Conservation (phyloP, 2,329 filamentous ascomycete genomes). For the Daldinia sp. region DNA sequence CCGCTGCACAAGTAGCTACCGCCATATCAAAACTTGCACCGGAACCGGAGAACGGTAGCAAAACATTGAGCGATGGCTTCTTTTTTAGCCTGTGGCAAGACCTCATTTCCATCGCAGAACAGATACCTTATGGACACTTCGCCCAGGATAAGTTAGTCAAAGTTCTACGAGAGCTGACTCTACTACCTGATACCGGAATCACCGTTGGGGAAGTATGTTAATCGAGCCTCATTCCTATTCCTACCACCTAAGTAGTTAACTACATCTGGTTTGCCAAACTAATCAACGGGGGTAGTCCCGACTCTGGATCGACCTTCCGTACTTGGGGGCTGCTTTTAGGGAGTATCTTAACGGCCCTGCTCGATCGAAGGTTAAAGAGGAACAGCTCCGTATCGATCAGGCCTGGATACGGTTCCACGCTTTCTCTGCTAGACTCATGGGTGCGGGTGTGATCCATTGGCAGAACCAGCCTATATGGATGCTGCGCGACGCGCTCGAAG, state of each 20-base stretch:
- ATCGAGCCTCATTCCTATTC: neutral
- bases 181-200: constrained; percentile 45
- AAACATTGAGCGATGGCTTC: constrained; percentile 40
- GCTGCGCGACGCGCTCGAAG: constrained; percentile 48
- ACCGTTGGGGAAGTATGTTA: constrained; percentile 47
- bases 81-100: constrained; percentile 46
- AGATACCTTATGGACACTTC: constrained; percentile 45
- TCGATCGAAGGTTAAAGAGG: constrained; percentile 28
- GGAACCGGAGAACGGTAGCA: constrained; percentile 13
- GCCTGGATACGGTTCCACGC: constrained; percentile 48
- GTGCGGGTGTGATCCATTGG: constrained; percentile 41
- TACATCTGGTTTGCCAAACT: constrained; percentile 5
- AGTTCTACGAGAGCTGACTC: constrained; percentile 46
- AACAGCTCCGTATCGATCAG: constrained; percentile 21
- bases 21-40: constrained; percentile 35
- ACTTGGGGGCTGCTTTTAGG: constrained; percentile 43
- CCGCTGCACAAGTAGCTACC: constrained; percentile 35
- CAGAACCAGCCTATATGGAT: constrained; percentile 48
- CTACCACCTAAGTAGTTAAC: no score
- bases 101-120: constrained; percentile 45
- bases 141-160: constrained; percentile 48
- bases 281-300: constrained; percentile 30
- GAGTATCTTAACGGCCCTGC: constrained; percentile 42
- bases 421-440: constrained; percentile 47
- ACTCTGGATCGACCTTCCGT: constrained; percentile 48